Percentiles rank a stretch among this genome's conserved stretches.
Conservation (phyloP, 2,329 filamentous ascomycete species). For the Penicillium sumatraense region DNA sequence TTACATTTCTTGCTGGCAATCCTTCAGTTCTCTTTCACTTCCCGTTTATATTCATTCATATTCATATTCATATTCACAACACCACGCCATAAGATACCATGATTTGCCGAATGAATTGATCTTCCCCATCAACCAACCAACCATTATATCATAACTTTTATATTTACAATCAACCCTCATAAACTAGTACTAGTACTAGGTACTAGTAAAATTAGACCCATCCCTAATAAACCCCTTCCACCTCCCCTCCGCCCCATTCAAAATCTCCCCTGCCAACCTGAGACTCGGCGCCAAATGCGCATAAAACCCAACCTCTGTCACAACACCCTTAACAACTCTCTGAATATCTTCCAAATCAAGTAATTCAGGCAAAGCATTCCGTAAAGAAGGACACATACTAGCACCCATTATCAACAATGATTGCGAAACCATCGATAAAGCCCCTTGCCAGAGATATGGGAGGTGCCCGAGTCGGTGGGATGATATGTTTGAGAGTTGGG, state of each 20-base stretch:
- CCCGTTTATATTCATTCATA: constrained; percentile 21
- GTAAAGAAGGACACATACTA: constrained; percentile 76
- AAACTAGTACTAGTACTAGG: too few species aligned
- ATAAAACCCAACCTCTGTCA: constrained; percentile 75
- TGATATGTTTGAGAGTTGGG: constrained; percentile 80
- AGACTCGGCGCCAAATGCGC: constrained; percentile 77
- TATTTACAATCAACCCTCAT: too few species aligned
- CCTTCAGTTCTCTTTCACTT: constrained; percentile 7
- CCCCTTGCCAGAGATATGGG: constrained; percentile 84
- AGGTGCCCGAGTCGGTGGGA: constrained; percentile 80
- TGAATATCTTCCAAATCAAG: too few species aligned
- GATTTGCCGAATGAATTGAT: too few species aligned
- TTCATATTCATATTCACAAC: constrained; percentile 26
- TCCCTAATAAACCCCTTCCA: too few species aligned
- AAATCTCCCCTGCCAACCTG: constrained; percentile 75
- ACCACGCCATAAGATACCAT: constrained; percentile 28
- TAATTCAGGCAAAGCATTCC: constrained; percentile 63
- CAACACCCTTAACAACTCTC: constrained; percentile 74
- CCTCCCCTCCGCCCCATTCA: too few species aligned
- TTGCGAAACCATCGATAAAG: constrained; percentile 81
- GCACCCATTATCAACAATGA: constrained; percentile 82
- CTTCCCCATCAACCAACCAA: too few species aligned
- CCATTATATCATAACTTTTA: too few species aligned
- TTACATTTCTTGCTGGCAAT: too few species aligned
- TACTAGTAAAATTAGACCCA: too few species aligned